Evolutionary conservation across 768 basidiomycete species (phyloP), one percentile per base, ranked within the genome.

Genomic region (Hericium erinaceus): DNA sequence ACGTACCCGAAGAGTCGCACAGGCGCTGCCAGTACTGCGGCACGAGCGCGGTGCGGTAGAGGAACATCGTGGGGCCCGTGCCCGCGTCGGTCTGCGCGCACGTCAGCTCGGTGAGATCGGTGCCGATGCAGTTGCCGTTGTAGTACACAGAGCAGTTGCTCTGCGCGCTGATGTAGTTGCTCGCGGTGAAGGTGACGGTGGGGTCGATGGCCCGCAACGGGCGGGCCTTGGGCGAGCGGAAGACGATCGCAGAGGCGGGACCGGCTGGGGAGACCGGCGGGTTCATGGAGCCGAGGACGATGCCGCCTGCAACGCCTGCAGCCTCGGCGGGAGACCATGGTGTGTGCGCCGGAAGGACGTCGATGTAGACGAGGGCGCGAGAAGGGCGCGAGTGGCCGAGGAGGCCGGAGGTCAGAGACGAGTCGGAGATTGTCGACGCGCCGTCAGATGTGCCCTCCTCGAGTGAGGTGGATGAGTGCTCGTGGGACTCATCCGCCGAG

Each of bases 11-110:
- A 54, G 79, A 78, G 60, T 75, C 71, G 55, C 78, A 78, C 57
- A 89, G 74, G 20, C 74, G 77, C 16, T 75, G 70, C 87, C 87
- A 89, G 64, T 79, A 88, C 49, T 74, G 74, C 4, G 87, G 87
- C 6, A 81, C 80, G 26, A 89, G 74, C 1, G 75, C 59, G 3
- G 83, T 84, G 58, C 75, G 79, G 70, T 89, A 88, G 37, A 88
- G 65, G 20, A 75, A 69, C 55, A 59, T 56, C 11, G 59, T 57
- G 33, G 33, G 33, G 10, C 46, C 55, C 44, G 54, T 58, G 40
- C 55, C 48, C 38, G 58, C 52, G 44, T 59, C 40, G 15, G 54
- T 51, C 44, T 46, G 28, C 39, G 60, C 57, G 46, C 60, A 59
- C 44, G 57, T 55, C 33, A 65, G 58, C 26, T 55, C 67, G 65